These are phyloP conservation scores for Albatrellus ellisii DNA, from an alignment of 768 basidiomycete genomes.

Conservation along the genomic window DNA sequence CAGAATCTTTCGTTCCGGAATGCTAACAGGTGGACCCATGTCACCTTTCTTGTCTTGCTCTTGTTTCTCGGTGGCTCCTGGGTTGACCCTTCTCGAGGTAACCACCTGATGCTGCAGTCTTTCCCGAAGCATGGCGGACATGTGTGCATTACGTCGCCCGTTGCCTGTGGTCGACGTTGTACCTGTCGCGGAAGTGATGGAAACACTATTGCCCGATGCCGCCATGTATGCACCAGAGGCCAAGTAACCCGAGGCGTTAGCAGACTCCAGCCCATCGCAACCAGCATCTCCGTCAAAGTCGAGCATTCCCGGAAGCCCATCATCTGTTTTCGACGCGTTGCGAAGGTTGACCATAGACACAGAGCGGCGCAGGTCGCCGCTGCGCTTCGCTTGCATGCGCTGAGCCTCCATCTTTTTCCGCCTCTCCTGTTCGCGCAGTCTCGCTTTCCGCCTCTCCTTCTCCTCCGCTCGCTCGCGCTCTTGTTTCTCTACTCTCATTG, in stretches of 20 bases:
- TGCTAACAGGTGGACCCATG: constrained; percentile 59
- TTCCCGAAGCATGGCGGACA: constrained; percentile 40
- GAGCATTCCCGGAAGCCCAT: too few species aligned
- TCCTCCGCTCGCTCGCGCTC: constrained; percentile 32
- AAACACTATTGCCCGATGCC: constrained; percentile 92
- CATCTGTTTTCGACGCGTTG: constrained; percentile 27
- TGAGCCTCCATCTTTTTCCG: constrained; percentile 14
- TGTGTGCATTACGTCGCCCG: constrained; percentile 28
- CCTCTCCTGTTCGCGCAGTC: constrained; percentile 18
- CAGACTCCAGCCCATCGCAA: constrained; percentile 32
- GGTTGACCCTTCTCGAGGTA: constrained; percentile 43
- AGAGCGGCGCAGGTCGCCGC: constrained; percentile 54
- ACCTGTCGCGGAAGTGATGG: constrained; percentile 82
- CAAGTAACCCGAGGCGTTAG: constrained; percentile 59
- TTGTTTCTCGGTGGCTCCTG: constrained; percentile 18
- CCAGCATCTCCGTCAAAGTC: constrained; percentile 32
- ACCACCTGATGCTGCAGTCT: constrained; percentile 52
- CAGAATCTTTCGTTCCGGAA: constrained; percentile 41
- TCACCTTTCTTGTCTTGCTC: constrained; percentile 23
- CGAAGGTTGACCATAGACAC: constrained; percentile 72
- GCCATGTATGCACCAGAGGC: constrained; percentile 63
- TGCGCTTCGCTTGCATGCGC: constrained; percentile 22
- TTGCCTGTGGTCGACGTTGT: constrained; percentile 58
- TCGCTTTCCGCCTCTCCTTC: constrained; percentile 17
- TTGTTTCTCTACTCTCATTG: constrained; percentile 20